phyloP scores from a whole-genome alignment of 192 early-diverging fungal genomes.

The Coemansia sp. region DNA sequence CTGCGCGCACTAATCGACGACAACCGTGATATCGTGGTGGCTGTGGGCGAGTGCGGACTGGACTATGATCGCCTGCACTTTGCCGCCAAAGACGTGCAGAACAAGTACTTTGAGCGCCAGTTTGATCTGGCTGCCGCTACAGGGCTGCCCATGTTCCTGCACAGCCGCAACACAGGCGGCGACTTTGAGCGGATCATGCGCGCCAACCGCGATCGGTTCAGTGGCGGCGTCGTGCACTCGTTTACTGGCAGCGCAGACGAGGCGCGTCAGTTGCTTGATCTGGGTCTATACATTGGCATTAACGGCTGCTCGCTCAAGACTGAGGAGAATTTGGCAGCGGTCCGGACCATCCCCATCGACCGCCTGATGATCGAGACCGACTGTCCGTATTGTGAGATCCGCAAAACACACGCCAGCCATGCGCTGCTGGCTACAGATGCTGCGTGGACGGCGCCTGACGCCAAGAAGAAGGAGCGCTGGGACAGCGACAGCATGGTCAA shows the following conservation, averaged over 20 bases:
- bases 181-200: constrained; percentile 72
- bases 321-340: constrained; percentile 75
- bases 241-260: constrained; percentile 78
- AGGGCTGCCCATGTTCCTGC: constrained; percentile 88
- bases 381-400: constrained; percentile 90
- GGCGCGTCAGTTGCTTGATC: constrained; percentile 58
- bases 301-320: constrained; percentile 96
- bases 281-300: constrained; percentile 88
- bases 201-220: constrained; percentile 62
- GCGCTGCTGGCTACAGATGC: constrained; percentile 45
- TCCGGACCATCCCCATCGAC: constrained; percentile 71
- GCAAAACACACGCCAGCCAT: constrained; percentile 81
- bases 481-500: constrained; percentile 64
- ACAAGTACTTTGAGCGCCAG: constrained; percentile 76
- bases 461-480: constrained; percentile 76
- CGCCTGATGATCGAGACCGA: constrained; percentile 91
- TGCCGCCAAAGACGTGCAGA: constrained; percentile 72
- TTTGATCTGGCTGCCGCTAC: constrained; percentile 74
- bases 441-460: constrained; percentile 29
- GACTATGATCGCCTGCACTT: constrained; percentile 94
- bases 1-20: constrained; percentile 47
- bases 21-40: constrained; percentile 67
- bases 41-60: constrained; percentile 91
- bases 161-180: constrained; percentile 77
- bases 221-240: constrained; percentile 83